Base-by-base conservation (phyloP, 257 asterid species). In the Jasminum sambac region DNA sequence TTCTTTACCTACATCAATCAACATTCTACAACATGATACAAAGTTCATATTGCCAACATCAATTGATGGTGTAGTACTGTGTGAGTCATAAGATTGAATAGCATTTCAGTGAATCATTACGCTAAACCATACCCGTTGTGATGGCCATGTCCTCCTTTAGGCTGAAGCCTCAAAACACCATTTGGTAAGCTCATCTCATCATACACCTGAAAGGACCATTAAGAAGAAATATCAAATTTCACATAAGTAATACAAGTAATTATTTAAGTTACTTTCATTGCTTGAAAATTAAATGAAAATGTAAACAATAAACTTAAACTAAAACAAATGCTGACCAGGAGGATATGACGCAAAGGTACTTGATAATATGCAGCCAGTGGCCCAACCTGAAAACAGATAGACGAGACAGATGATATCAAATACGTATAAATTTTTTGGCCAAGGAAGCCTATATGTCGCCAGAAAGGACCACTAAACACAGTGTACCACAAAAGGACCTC, bases 111-210 rank as follows among this genome's bases (percentile, higher is more conserved):
- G 12, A 25, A 55, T 55, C 14, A 55, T 19, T 7, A 11, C 74
- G 72, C 13, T 24, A 69, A 80, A 77, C 52, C 34, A 82, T 91
- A 94, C 98, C 98, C 99, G 25, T 91, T 95, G 75, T 91, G 97
- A 80, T 89, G 95, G 52, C 97, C 98, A 75, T 91, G 98, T 36
- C 99, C 99, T 78, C 97, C 98, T 85, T 89, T 91, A 0, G 95
- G 98, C 73, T 91, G 97, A 73, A 91, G 82, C 89, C 99, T 90
- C 77, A 91, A 64, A 67, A 95, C 93, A 75, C 97, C 98, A 78
- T 91, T 95, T 6, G 97, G 99, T 76, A 91, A 86, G 83, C 90
- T 89, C 96, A 91, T 91, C 82, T 95, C 98, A 77, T 95, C 98
- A 64, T 95, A 87, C 58, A 91, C 83, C 99, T 94, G 70, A 43